These are phyloP conservation scores for Fusarium acutatum DNA, from an alignment of 2,329 filamentous ascomycete species.

Conservation along the genomic window DNA sequence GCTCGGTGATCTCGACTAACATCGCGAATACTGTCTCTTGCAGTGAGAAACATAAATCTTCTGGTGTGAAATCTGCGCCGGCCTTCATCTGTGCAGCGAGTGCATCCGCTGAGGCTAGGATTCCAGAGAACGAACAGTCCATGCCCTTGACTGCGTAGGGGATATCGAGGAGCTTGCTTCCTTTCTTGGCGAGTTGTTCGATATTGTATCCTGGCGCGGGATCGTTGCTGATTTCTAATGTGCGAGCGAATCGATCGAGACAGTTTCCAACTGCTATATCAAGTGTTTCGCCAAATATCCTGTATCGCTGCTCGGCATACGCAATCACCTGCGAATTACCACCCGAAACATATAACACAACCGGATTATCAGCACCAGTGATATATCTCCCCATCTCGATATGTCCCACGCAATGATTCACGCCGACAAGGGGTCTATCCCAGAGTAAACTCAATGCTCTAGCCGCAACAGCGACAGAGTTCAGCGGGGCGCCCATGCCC, in stretches of 20 bases:
- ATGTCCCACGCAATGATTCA: constrained; percentile 98
- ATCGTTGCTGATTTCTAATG: constrained; percentile 91
- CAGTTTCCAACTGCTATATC: constrained; percentile 99
- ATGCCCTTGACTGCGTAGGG: constrained; percentile 98
- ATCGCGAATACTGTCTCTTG: constrained; percentile 97
- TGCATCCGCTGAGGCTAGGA: constrained; percentile 83
- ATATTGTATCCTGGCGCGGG: constrained; percentile 98
- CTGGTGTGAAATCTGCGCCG: constrained; percentile 72
- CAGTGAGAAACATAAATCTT: constrained; percentile 90
- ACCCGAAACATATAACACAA: constrained; percentile 94
- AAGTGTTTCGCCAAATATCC: constrained; percentile 97
- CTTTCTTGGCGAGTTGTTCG: constrained; percentile 85
- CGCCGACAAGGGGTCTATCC: constrained; percentile 87
- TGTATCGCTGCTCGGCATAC: constrained; percentile 92
- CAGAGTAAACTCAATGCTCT: constrained; percentile 84
- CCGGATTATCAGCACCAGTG: constrained; percentile 88
- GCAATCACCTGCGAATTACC: constrained; percentile 99
- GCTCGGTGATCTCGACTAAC: constrained; percentile 97
- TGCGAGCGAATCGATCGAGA: constrained; percentile 93
- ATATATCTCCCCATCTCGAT: constrained; percentile 98
- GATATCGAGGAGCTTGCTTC: constrained; percentile 79
- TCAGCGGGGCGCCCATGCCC: constrained; percentile 94
- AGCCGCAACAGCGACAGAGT: constrained; percentile 85
- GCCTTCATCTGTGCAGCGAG: constrained; percentile 73
- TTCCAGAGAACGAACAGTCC: constrained; percentile 96